Evolutionary conservation across 768 basidiomycete species (phyloP), one percentile per base, ranked within the genome.

Genomic region (Boletus vinaceobasis): DNA sequence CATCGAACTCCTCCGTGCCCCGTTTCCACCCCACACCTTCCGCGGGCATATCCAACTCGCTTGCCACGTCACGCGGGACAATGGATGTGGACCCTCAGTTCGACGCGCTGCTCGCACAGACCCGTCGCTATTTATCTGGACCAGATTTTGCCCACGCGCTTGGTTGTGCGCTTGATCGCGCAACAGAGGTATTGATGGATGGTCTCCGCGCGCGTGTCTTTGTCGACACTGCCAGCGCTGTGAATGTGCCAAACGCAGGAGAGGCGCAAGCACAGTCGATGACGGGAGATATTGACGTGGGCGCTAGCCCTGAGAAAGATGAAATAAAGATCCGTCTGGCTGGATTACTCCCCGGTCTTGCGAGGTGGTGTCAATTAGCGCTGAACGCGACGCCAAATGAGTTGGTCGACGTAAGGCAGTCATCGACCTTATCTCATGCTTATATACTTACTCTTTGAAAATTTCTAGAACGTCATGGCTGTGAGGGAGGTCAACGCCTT

Each of bases 301-400:
- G 42, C 17, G 21, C 52, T 1, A 21, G 15, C 29, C 27, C 27
- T 14, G 56, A 56, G 39, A 60, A 50, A 38, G 68, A 77, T 42
- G 79, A 79, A 29, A 67, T 77, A 46, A 77, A 80, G 60, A 80
- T 90, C 47, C 75, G 89, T 43, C 70, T 97, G 14, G 95, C 92
- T 14, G 84, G 86, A 6, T 72, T 96, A 60, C 72, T 98, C 29
- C 94, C 93, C 5, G 87, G 83, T 1, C 72, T 97, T 39, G 84
- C 88, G 51, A 75, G 83, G 53, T 93, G 93, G 91, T 86, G 85
- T 62, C 81, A 81, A 58, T 54, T 83, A 54, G 85, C 85, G 37
- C 67, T 93, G 60, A 79, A 83, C 58, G 81, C 80, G 17, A 66
- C 86, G 51, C 90, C 89, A 35, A 92, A 90, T 66, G 90, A 89